Conservation (phyloP, 495 filamentous ascomycete genomes). For the Aspergillus carlsbadensis region DNA sequence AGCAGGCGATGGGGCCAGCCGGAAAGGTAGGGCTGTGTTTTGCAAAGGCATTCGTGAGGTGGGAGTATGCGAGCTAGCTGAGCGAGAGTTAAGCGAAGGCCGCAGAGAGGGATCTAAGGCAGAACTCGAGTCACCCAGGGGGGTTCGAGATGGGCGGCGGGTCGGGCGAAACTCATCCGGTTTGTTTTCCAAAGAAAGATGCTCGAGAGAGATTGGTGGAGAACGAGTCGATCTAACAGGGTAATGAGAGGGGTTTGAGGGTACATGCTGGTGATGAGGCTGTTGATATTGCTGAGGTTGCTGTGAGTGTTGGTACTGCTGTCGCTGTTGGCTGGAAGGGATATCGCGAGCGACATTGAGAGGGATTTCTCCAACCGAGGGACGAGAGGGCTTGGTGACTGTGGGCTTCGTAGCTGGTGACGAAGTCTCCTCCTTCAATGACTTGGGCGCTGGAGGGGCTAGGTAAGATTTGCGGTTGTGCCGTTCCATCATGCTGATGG, state of each 20-base stretch:
- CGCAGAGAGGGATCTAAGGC: slow-evolving; percentile 35
- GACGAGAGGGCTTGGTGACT: slow-evolving; percentile 49
- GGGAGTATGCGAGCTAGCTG: slow-evolving; percentile 38
- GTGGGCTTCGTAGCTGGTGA: slow-evolving; percentile 37
- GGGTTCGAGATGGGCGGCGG: slow-evolving; percentile 38
- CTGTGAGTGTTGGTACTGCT: neutral
- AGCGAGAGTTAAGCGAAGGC: slow-evolving; percentile 37
- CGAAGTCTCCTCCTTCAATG: slow-evolving; percentile 35
- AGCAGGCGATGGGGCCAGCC: slow-evolving; percentile 41
- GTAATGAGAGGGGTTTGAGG: slow-evolving; percentile 31
- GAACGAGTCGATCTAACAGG: slow-evolving; percentile 30
- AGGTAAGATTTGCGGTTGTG: slow-evolving; percentile 92
- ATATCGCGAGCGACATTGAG: slow-evolving; percentile 53
- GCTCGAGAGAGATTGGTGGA: slow-evolving; percentile 39
- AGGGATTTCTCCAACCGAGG: slow-evolving; percentile 69
- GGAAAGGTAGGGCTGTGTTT: slow-evolving; percentile 41
- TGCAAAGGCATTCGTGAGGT: slow-evolving; percentile 38
- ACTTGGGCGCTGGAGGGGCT: slow-evolving; percentile 57
- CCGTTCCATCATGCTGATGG: slow-evolving; percentile 82
- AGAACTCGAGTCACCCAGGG: slow-evolving; percentile 38
- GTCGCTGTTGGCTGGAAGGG: slow-evolving; percentile 16
- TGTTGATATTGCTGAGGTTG: slow-evolving; percentile 14
- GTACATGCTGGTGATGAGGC: slow-evolving; percentile 23
- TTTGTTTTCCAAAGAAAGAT: slow-evolving; percentile 39
- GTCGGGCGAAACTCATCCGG: slow-evolving; percentile 36